Base-by-base conservation (phyloP, 345 rosid genomes). In the Citrus cavaleriei region DNA sequence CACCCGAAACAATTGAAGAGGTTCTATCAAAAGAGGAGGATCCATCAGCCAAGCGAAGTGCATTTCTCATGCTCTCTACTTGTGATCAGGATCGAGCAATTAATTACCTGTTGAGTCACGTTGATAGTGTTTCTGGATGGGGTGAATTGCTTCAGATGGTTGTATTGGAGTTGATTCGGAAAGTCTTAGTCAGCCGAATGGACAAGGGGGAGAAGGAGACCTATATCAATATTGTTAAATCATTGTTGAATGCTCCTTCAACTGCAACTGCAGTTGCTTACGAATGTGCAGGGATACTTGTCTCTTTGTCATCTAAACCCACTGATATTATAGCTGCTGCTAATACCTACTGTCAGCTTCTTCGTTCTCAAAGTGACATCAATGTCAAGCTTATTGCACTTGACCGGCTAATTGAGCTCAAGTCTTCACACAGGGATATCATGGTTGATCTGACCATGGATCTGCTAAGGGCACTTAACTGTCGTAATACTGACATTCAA, bases 381-480 rank as follows among this genome's bases (percentile, higher is more conserved):
- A 93, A 93, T 80, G 95, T 90, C 74, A 93, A 93, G 83, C 95
- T 93, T 77, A 92, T 92, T 73, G 87, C 89, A 79, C 98, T 93
- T 54, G 97, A 93, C 86, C 84, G 93, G 83, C 82, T 93, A 83
- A 87, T 84, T 78, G 94, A 90, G 83, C 92, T 90, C 24, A 90
- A 89, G 90, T 80, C 87, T 68, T 86, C 89, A 40, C 93, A 90
- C 74, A 83, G 91, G 68, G 98, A 93, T 7, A 86, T 93, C 80
- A 91, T 93, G 95, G 93, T 91, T 77, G 98, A 92, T 85, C 70
- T 91, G 87, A 86, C 91, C 76, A 92, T 93, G 91, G 98, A 93
- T 87, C 92, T 93, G 49, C 98, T 93, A 54, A 86, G 95, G 84
- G 97, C 95, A 25, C 98, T 93, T 30, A 91, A 97, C 49, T 92